Base-by-base conservation (phyloP, 2,329 filamentous ascomycete species). In the Corynespora cassiicola region DNA sequence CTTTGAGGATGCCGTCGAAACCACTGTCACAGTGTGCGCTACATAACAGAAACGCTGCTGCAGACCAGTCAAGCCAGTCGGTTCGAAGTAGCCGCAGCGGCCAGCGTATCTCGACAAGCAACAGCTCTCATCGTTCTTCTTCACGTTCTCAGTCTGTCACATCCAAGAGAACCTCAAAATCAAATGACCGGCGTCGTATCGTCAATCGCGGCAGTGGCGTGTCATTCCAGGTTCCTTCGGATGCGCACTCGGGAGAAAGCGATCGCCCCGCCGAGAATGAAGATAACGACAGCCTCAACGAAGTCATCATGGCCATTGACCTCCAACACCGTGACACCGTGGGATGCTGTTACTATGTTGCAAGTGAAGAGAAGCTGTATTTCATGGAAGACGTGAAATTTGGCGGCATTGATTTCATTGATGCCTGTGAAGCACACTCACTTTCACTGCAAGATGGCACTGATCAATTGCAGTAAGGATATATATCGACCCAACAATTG, bases 321-420 rank as follows among this genome's bases (percentile, higher is more conserved):
- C 76, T 92, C 63, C 82, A 79, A 46, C 79, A 84, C n/a, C 78
- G 81, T 19, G 83, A 80, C 1, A 84, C 79, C 0, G 76, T 96
- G 12, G 92, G 92, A 1, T 96, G 90, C 64, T 86, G 88, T 29
- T 95, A 92, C 61, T 96, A 92, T 61, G 74, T 85, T 30, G 83
- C 85, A 5, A 71, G 77, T 17, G 82, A 90, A 24, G 84, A 88
- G 56, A 82, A 77, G 22, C 68, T 96, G 3, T 86, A 81, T 42
- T 75, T 96, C 27, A 84, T 95, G 61, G 84, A 92, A 60, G 91
- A 96, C 52, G 77, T 88, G 7, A 76, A 80, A 11, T 75, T 82
- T 50, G 86, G 84, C 4, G 84, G 82, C n/a, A 63, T 81, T n/a
- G 84, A 88, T 22, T 72, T 85, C 9, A 58, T 78, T 10, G 72